phyloP scores from a whole-genome alignment of 2,329 filamentous ascomycete species.

The Neopestalotiopsis sp. region DNA sequence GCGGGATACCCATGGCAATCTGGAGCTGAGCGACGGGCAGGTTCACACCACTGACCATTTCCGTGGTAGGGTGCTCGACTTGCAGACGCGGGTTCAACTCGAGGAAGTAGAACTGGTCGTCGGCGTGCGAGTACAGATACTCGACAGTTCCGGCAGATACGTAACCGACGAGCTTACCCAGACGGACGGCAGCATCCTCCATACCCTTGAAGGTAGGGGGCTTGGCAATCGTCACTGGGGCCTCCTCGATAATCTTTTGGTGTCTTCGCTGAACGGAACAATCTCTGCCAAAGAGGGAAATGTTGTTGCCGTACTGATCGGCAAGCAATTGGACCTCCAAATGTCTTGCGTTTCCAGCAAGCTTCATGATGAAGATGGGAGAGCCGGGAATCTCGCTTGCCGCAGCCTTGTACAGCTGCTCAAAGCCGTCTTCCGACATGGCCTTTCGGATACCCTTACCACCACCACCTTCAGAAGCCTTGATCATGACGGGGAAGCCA shows the following conservation, averaged over 20 bases:
- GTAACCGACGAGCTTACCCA: conserved; percentile 94
- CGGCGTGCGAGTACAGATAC: conserved; percentile 96
- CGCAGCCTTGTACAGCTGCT: conserved; percentile 89
- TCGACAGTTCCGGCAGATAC: conserved; percentile 98
- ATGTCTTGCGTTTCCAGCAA: conserved; percentile 94
- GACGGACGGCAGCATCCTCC: conserved; percentile 94
- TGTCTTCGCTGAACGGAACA: conserved; percentile 98
- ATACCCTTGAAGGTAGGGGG: conserved; percentile 88
- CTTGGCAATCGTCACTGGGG: conserved; percentile 95
- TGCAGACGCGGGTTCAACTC: conserved; percentile 98
- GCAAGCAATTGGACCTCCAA: conserved; percentile 96
- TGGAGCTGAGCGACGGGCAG: conserved; percentile 96
- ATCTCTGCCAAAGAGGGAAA: conserved; percentile 97
- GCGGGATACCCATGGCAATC: conserved; percentile 96
- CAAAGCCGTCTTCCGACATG: conserved; percentile 81
- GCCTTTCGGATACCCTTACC: conserved; percentile 99
- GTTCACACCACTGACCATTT: conserved; percentile 99
- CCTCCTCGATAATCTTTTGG: conserved; percentile 99
- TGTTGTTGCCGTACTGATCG: conserved; percentile 99
- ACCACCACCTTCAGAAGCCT: conserved; percentile 98
- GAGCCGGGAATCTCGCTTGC: conserved; percentile 98
- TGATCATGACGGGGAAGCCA: conserved; percentile 99
- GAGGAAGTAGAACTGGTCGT: conserved; percentile 99
- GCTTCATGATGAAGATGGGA: conserved; percentile 99
- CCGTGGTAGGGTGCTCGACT: conserved; percentile 98